Conservation (phyloP, 257 asterid genomes). For the Fraxinus cuspidata region DNA sequence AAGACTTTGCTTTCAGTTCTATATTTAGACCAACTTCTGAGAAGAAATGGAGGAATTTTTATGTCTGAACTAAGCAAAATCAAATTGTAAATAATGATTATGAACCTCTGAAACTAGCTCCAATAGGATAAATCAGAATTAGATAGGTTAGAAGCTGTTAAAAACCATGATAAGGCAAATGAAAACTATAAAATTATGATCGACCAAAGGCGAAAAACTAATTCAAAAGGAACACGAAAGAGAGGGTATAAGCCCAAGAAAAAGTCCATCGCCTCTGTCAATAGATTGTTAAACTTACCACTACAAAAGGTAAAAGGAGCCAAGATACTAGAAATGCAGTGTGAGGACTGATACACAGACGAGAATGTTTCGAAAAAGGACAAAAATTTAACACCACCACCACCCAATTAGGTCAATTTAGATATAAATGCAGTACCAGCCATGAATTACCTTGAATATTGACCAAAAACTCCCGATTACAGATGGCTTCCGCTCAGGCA, state of each 20-base stretch:
- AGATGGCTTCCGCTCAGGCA: constrained; percentile 58
- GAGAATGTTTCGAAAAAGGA: constrained; percentile 10
- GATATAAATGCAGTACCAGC: constrained; percentile 11
- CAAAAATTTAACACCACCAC: neutral
- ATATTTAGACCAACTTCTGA: neutral
- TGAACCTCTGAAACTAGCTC: constrained; percentile 4
- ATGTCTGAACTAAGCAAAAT: neutral
- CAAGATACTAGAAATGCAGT: constrained; percentile 11
- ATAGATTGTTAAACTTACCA: neutral
- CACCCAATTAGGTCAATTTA: constrained; percentile 18
- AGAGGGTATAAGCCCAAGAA: neutral
- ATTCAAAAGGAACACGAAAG: constrained; percentile 9
- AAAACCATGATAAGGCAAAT: neutral
- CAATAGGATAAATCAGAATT: constrained; percentile 13
- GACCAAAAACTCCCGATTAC: constrained; percentile 45
- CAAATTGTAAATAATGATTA: neutral
- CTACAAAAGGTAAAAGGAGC: constrained; percentile 3
- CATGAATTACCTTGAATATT: constrained; percentile 68
- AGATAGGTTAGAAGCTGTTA: neutral
- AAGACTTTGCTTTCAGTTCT: constrained; percentile 3
- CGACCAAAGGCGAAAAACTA: neutral
- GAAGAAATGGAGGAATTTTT: neutral
- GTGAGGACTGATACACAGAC: neutral
- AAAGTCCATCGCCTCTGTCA: neutral
- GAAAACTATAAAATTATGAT: constrained; percentile 10